These are phyloP conservation scores for Rhodotorula sp. DNA, from an alignment of 1,284 basidiomycete species.

Conservation along the genomic window DNA sequence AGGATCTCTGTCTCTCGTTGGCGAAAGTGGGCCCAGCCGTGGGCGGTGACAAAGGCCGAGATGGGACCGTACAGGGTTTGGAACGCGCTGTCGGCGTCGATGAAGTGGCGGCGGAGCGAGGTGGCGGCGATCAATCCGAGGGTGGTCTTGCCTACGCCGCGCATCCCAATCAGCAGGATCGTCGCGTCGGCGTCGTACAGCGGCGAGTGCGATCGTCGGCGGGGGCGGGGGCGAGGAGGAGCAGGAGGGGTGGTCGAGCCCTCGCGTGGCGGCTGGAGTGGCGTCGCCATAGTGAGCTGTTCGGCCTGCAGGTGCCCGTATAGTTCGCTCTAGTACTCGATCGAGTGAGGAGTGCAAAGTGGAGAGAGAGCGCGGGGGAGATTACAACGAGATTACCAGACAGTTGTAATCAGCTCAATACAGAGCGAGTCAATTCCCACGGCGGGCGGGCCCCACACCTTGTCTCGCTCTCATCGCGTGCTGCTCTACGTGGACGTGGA, in stretches of 20 bases:
- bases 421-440: too few species aligned
- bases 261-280: not conserved
- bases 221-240: not conserved
- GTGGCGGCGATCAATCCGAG: slow-evolving; percentile 44
- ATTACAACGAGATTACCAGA: too few species aligned
- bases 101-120: slow-evolving; percentile 40
- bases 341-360: too few species aligned
- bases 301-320: too few species aligned
- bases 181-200: slow-evolving; percentile 34
- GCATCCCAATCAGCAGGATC: slow-evolving; percentile 36
- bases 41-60: slow-evolving; percentile 46
- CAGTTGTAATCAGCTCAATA: too few species aligned
- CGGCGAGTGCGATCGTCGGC: not conserved
- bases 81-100: slow-evolving; percentile 40
- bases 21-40: slow-evolving; percentile 78
- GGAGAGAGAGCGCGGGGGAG: too few species aligned
- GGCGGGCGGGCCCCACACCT: too few species aligned
- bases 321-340: too few species aligned
- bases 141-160: slow-evolving; percentile 44
- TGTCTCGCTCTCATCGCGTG: too few species aligned
- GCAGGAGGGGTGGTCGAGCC: not conserved
- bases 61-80: slow-evolving; percentile 35
- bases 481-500: too few species aligned
- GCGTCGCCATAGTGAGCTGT: too few species aligned
- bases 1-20: slow-evolving; percentile 49